Evolutionary conservation across 345 rosid genomes (phyloP).

Genomic region (Acer campestre): DNA sequence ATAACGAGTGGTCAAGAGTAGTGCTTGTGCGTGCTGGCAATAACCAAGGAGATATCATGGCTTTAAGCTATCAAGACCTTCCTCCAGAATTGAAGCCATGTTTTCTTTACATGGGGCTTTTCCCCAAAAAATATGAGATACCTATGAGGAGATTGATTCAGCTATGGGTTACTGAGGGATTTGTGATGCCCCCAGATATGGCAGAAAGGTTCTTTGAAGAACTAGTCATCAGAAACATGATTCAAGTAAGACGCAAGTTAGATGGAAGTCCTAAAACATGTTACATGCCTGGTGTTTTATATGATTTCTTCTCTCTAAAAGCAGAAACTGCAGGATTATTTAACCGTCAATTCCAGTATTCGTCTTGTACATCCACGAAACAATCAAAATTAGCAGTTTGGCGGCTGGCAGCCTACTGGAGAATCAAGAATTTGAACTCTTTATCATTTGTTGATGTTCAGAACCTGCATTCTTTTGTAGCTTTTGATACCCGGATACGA

Average conservation of each 20-base stretch:
- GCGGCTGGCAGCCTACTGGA: slow-evolving; percentile 6
- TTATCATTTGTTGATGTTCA: too few relatives aligned
- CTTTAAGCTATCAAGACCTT: slow-evolving; percentile 24
- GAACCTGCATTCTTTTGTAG: too few relatives aligned
- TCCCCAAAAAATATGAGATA: slow-evolving; percentile 28
- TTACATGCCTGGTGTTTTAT: neutral
- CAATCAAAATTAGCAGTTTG: neutral
- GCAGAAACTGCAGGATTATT: slow-evolving; percentile 21
- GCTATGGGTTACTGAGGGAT: slow-evolving; percentile 44
- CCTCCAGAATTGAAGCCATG: slow-evolving; percentile 22
- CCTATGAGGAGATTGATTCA: slow-evolving; percentile 38
- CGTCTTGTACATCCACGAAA: neutral
- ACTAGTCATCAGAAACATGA: too few relatives aligned
- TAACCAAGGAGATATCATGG: neutral
- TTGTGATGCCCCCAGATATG: neutral
- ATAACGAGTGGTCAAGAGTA: too few relatives aligned
- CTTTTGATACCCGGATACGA: too few relatives aligned
- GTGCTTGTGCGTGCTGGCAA: too few relatives aligned
- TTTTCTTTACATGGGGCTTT: slow-evolving; percentile 38
- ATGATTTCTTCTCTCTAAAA: slow-evolving; percentile 17
- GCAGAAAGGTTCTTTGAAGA: too few relatives aligned
- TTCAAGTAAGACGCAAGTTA: too few relatives aligned
- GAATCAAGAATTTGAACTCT: too few relatives aligned
- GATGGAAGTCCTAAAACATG: slow-evolving; percentile 16
- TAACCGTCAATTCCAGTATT: neutral